Percentiles rank a stretch among this genome's conserved stretches.
These are phyloP conservation scores for Fusarium sp. DNA, from an alignment of 2,329 filamentous ascomycete genomes.

Conservation along the genomic window DNA sequence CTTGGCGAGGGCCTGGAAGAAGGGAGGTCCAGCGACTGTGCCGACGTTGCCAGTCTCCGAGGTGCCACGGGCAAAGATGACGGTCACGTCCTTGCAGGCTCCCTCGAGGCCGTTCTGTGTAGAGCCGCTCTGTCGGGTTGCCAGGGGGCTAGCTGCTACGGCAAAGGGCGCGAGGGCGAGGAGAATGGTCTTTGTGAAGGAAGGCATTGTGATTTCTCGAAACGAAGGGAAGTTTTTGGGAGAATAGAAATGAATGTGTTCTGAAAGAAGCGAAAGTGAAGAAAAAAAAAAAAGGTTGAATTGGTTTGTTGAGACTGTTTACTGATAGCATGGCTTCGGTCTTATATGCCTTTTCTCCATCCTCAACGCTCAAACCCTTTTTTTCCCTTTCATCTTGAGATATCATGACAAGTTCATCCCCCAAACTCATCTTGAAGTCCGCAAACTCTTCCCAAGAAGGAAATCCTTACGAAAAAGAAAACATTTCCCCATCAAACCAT, in stretches of 20 bases:
- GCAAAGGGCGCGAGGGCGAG: slow-evolving; percentile 36
- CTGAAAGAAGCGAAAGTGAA: slow-evolving; percentile 14
- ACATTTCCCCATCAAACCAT: slow-evolving; percentile 15
- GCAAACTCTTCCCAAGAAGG: slow-evolving; percentile 32
- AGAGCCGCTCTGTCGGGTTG: slow-evolving; percentile 21
- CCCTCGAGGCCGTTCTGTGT: slow-evolving; percentile 39
- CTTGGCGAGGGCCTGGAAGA: slow-evolving; percentile 57
- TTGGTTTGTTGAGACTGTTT: slow-evolving; percentile 8
- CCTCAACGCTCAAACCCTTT: slow-evolving; percentile 18
- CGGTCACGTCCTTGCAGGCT: slow-evolving; percentile 52
- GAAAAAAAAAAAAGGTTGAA: neutral
- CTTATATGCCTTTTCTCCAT: slow-evolving; percentile 17
- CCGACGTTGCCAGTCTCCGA: slow-evolving; percentile 65
- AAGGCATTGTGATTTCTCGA: slow-evolving; percentile 29
- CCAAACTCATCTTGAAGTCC: slow-evolving; percentile 1
- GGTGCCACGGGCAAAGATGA: slow-evolving; percentile 68
- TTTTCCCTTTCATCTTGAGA: slow-evolving; percentile 7
- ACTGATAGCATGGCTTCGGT: neutral
- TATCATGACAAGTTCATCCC: slow-evolving; percentile 8
- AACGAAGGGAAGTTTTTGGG: slow-evolving; percentile 11
- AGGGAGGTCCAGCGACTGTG: slow-evolving; percentile 58
- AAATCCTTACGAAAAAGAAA: slow-evolving; percentile 16
- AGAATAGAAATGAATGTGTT: slow-evolving; percentile 1
- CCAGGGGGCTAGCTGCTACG: slow-evolving; percentile 37
- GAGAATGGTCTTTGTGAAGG: slow-evolving; percentile 29